Evolutionary conservation across 176 grass and related monocot genomes (phyloP).

Genomic region (Cymbopogon citratus): DNA sequence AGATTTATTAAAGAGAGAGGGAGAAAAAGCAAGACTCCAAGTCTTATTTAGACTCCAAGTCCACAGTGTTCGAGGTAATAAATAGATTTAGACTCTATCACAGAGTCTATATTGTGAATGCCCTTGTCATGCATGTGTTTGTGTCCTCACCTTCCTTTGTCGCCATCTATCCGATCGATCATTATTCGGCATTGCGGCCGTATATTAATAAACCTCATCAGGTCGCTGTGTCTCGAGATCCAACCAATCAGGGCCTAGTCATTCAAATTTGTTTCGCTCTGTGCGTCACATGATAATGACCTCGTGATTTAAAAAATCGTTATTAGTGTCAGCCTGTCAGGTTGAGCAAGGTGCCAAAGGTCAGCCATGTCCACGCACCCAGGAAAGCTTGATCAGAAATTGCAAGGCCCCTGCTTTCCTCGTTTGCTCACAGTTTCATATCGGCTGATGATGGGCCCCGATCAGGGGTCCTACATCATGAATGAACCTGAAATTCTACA

Average conservation of each 20-base stretch:
- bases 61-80: too few species aligned
- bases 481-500: too few species aligned
- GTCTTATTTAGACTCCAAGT: too few species aligned
- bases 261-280: constrained; percentile 40
- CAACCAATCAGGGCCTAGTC: constrained; percentile 33
- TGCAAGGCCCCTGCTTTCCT: constrained; percentile 12
- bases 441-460: not conserved
- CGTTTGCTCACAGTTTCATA: constrained; percentile 4
- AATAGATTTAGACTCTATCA: too few species aligned
- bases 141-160: not conserved
- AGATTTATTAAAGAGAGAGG: too few species aligned
- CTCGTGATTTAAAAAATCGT: not conserved
- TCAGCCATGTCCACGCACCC: not conserved
- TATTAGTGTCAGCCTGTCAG: not conserved
- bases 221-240: constrained; percentile 9
- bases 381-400: constrained; percentile 29
- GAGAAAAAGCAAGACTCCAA: too few species aligned
- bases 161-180: not conserved
- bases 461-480: too few species aligned
- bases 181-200: not conserved
- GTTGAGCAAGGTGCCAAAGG: constrained; percentile 14
- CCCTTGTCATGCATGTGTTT: not conserved
- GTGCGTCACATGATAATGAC: constrained; percentile 36
- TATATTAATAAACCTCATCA: constrained; percentile 1
- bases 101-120: too few species aligned